Conservation (phyloP, 306 rosid genomes). For the Rosa chinensis region DNA sequence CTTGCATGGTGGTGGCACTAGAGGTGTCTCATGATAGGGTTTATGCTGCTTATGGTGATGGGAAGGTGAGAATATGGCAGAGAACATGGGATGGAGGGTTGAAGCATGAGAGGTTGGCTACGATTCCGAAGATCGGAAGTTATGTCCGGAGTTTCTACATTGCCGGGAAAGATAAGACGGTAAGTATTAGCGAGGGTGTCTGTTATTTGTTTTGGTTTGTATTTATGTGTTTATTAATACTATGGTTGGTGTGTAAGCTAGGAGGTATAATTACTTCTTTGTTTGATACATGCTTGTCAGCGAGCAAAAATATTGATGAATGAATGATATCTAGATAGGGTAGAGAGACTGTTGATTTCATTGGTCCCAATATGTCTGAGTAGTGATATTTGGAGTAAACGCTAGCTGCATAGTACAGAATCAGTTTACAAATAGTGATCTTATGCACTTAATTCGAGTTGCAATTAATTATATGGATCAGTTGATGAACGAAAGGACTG, state of each 20-base stretch:
- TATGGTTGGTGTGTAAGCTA: conserved; percentile 1
- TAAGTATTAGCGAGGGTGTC: conserved; percentile 10
- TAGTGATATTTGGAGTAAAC: neutral
- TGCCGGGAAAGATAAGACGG: conserved; percentile 75
- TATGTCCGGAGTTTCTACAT: conserved; percentile 67
- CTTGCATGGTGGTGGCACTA: conserved; percentile 64
- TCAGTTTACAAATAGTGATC: neutral
- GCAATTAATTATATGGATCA: neutral
- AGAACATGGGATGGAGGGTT: conserved; percentile 65
- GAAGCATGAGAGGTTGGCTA: conserved; percentile 66
- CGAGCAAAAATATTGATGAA: neutral
- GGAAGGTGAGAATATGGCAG: conserved; percentile 77
- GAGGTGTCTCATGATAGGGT: conserved; percentile 73
- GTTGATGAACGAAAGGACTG: too few species aligned
- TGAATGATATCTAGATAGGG: neutral
- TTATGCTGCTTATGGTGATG: conserved; percentile 89
- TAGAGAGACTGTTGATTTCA: neutral
- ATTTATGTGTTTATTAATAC: conserved; percentile 14
- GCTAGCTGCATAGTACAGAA: neutral
- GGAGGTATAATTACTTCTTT: neutral
- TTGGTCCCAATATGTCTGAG: too few species aligned
- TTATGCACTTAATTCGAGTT: neutral
- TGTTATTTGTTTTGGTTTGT: neutral
- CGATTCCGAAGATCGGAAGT: conserved; percentile 67
- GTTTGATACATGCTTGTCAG: neutral